These are phyloP conservation scores for Chaetothyriales sp. DNA, from an alignment of 2,329 filamentous ascomycete genomes.

Conservation along the genomic window DNA sequence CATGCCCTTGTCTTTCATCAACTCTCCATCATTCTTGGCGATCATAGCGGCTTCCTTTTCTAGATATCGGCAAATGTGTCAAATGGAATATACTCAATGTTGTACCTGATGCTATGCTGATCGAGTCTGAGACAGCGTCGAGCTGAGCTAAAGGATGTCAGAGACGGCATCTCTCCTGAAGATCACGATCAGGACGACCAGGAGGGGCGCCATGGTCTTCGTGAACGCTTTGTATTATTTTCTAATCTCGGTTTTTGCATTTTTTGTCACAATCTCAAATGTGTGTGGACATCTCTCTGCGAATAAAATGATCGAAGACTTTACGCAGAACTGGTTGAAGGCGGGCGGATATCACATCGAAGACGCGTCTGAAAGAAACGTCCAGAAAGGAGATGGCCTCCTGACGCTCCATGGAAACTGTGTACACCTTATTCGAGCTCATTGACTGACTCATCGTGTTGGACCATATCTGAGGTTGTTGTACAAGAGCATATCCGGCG, in stretches of 20 bases:
- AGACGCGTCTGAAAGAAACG: constrained; percentile 54
- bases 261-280: constrained; percentile 57
- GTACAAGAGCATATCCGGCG: constrained; percentile 58
- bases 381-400: constrained; percentile 58
- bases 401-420: constrained; percentile 55
- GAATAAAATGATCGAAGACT: constrained; percentile 52
- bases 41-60: constrained; percentile 43
- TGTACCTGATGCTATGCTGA: constrained; percentile 51
- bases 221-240: constrained; percentile 43
- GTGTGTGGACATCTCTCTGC: constrained; percentile 43
- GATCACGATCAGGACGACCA: constrained; percentile 53
- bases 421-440: constrained; percentile 53
- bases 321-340: constrained; percentile 49
- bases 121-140: constrained; percentile 51
- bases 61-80: constrained; percentile 56
- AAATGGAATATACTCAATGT: constrained; percentile 47
- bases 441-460: constrained; percentile 44
- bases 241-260: constrained; percentile 44
- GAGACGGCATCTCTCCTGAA: constrained; percentile 60
- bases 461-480: constrained; percentile 51
- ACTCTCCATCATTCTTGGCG: constrained; percentile 44
- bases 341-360: constrained; percentile 53
- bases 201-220: constrained; percentile 48
- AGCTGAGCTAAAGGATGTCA: constrained; percentile 49
- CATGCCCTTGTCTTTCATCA: constrained; percentile 46